Evolutionary conservation across 495 filamentous ascomycete genomes (phyloP), one percentile per base, ranked within the genome.

Genomic region (Umbilicaria muhlenbergii): DNA sequence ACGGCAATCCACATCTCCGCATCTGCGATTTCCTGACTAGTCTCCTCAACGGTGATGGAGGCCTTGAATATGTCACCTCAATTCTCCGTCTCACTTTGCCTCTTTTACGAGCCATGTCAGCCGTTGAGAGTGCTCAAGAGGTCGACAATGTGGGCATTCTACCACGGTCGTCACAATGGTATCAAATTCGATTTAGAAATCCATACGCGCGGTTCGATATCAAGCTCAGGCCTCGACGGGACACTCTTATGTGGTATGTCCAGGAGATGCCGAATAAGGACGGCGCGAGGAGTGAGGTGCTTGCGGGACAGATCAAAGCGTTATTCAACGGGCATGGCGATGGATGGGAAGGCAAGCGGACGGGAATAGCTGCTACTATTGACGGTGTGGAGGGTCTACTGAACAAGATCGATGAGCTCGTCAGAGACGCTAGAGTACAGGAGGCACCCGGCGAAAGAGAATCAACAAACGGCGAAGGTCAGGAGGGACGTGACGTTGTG

Each of bases 1-100:
- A 54, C 16, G 65, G 66, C 12, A 93, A 86, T 48, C 88, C 88
- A 0, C 87, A 94, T 55, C 66, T 80, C 36, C 74, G 81, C 13
- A 77, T 87, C 15, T 62, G 74, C 32, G 75, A 81, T 42, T 62
- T 72, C 24, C 64, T 95, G 11, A 71, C 69, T 6, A 63, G 63
- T 14, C 62, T 73, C 33, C 59, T 91, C 33, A 64, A 64, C 4
- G 56, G 62, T 18, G 49, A 67, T n/a, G 44, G 56, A 1, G 72
- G 75, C 11, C 61, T 87, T 21, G 62, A 73, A 43, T 54, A 57
- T 7, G 70, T 81, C 28, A 63, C 75, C 16, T 62, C 57, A 10
- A 48, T 70, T 28, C 66, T 87, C 24, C 52, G 62, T 1, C 55
- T 74, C 14, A 89, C 85, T 0, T 66, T 91, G 10, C 77, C 85